Evolutionary conservation across 2,329 filamentous ascomycete genomes (phyloP).

Genomic region (Pyricularia pennisetigena): DNA sequence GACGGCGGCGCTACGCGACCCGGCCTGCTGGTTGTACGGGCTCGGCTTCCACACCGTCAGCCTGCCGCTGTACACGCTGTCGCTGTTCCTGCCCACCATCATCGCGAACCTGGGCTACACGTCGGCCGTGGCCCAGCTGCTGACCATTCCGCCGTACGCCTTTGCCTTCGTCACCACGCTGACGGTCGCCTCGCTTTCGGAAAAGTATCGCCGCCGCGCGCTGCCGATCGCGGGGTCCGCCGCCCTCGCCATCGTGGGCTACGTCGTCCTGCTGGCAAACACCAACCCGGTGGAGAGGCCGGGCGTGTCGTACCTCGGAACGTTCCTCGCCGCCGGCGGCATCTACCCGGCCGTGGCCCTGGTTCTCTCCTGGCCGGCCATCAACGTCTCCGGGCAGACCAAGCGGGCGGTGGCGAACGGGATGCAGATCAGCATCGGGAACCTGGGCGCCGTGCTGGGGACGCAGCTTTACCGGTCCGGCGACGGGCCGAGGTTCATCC

Average conservation of each 20-base stretch:
- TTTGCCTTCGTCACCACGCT: conserved; percentile 52
- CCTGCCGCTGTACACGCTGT: conserved; percentile 46
- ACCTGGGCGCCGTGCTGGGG: conserved; percentile 57
- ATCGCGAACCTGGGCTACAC: conserved; percentile 44
- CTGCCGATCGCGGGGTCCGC: conserved; percentile 53
- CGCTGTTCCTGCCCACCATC: conserved; percentile 47
- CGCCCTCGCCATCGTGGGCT: conserved; percentile 49
- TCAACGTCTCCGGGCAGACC: conserved; percentile 61
- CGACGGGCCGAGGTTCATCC: conserved; percentile 51
- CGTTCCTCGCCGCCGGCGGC: conserved; percentile 53
- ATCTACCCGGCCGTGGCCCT: conserved; percentile 58
- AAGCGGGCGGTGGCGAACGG: conserved; percentile 60
- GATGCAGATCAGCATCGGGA: conserved; percentile 64
- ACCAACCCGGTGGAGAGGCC: conserved; percentile 33
- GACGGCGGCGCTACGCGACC: conserved; percentile 50
- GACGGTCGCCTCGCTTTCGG: conserved; percentile 47
- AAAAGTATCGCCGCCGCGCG: conserved; percentile 45
- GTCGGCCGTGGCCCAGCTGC: conserved; percentile 42
- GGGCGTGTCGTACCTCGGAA: conserved; percentile 49
- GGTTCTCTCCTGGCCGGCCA: conserved; percentile 59
- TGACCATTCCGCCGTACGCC: conserved; percentile 56
- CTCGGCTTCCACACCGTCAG: conserved; percentile 65
- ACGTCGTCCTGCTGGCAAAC: conserved; percentile 48
- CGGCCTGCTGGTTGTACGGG: conserved; percentile 65
- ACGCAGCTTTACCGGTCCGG: conserved; percentile 58